Conservation (phyloP, 2,329 filamentous ascomycete genomes). For the Epichloe typhina region DNA sequence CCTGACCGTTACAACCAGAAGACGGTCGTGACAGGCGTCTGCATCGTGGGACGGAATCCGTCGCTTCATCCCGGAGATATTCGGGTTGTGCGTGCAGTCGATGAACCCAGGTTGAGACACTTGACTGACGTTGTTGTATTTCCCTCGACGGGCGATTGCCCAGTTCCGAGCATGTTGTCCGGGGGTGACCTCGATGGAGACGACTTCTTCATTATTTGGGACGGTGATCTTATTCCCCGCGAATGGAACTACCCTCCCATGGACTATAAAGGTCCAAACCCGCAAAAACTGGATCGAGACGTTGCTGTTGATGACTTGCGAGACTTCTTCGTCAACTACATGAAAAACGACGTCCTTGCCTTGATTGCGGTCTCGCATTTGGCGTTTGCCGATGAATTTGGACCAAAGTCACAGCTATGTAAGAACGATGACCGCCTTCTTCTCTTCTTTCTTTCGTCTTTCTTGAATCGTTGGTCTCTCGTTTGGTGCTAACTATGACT, state of each 20-base stretch:
- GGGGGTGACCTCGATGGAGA: slow-evolving; percentile 97
- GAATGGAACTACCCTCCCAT: slow-evolving; percentile 66
- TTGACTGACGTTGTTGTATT: slow-evolving; percentile 80
- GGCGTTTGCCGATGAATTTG: slow-evolving; percentile 56
- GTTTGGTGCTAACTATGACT: background rate
- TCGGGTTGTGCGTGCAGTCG: slow-evolving; percentile 72
- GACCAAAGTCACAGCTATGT: slow-evolving; percentile 59
- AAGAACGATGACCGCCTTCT: slow-evolving; percentile 15
- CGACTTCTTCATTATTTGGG: slow-evolving; percentile 92
- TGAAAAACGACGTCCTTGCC: slow-evolving; percentile 77
- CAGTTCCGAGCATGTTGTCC: slow-evolving; percentile 87
- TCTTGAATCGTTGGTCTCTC: background rate
- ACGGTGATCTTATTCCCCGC: slow-evolving; percentile 54
- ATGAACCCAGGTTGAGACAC: slow-evolving; percentile 59
- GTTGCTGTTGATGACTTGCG: slow-evolving; percentile 64
- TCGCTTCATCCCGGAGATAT: slow-evolving; percentile 90
- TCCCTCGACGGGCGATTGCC: slow-evolving; percentile 67
- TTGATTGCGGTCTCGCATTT: slow-evolving; percentile 74
- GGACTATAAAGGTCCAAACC: slow-evolving; percentile 52
- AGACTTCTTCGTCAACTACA: slow-evolving; percentile 79
- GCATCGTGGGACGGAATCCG: slow-evolving; percentile 80
- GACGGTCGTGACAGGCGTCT: slow-evolving; percentile 59
- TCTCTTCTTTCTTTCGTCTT: no score
- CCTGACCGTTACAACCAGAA: slow-evolving; percentile 40
- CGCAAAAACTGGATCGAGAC: slow-evolving; percentile 40